Evolutionary conservation across 306 rosid species (phyloP).

Genomic region (Neltuma alba): DNA sequence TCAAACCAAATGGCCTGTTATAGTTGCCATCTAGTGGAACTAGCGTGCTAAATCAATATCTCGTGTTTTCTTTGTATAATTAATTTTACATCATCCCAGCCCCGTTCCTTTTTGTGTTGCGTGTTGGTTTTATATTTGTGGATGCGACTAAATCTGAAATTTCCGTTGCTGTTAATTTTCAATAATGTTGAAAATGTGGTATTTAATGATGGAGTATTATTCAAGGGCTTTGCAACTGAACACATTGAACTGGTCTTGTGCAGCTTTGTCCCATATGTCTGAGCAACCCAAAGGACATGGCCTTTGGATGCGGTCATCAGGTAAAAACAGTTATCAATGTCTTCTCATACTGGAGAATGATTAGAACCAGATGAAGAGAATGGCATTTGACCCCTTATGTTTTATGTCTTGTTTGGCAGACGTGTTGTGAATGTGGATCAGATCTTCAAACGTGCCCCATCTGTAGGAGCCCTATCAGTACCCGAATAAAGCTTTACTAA

Average conservation of each 20-base stretch:
- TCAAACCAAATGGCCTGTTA: background rate
- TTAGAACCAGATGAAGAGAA: background rate
- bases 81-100: background rate
- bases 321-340: slow-evolving; percentile 42
- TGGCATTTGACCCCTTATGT: slow-evolving; percentile 24
- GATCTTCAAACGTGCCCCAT: slow-evolving; percentile 84
- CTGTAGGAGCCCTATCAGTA: slow-evolving; percentile 70
- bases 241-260: slow-evolving; percentile 33
- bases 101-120: background rate
- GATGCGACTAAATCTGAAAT: slow-evolving; percentile 11
- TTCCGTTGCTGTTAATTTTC: background rate
- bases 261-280: slow-evolving; percentile 95
- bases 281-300: slow-evolving; percentile 81
- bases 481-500: slow-evolving; percentile 82
- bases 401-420: slow-evolving; percentile 53
- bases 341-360: background rate
- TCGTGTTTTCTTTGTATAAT: slow-evolving; percentile 1
- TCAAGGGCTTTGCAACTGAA: slow-evolving; percentile 22
- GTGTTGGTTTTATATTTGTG: background rate
- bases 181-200: background rate
- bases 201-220: background rate
- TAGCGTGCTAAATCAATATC: slow-evolving; percentile 7
- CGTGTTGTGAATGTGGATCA: slow-evolving; percentile 85
- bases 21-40: background rate
- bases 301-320: slow-evolving; percentile 98